Conservation (phyloP, 73 alveolate genomes). For the Urostyla sp. region DNA sequence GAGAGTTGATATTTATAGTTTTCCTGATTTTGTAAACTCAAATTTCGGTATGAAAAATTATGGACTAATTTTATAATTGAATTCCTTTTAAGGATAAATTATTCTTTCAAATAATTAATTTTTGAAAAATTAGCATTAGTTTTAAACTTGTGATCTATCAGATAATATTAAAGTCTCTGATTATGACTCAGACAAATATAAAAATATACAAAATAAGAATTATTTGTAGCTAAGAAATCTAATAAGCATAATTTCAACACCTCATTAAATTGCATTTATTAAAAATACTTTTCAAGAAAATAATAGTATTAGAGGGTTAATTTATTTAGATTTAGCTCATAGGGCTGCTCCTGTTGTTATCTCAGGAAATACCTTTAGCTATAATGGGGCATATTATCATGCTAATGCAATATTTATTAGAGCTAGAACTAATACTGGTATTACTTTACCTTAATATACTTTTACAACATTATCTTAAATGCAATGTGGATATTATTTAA, state of each 20-base stretch:
- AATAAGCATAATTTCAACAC: background rate
- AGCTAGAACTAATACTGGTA: background rate
- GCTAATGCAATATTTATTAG: background rate
- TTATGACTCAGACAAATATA: background rate
- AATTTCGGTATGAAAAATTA: conserved; percentile 6
- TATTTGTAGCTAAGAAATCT: background rate
- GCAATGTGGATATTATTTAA: background rate
- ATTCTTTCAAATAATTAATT: background rate
- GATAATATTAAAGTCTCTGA: too few relatives aligned
- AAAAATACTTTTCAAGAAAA: background rate
- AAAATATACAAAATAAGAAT: background rate
- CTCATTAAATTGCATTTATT: background rate
- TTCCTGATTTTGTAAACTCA: conserved; percentile 14
- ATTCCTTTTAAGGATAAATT: conserved; percentile 17
- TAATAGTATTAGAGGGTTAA: background rate
- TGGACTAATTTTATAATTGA: conserved; percentile 15
- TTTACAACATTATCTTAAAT: background rate
- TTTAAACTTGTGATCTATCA: conserved; percentile 1
- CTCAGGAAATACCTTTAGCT: background rate
- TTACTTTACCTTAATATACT: background rate
- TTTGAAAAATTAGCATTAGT: background rate
- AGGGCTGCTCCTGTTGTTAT: background rate
- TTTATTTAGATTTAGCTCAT: background rate
- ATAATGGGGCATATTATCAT: background rate
- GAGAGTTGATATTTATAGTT: background rate